Conservation (phyloP, 257 asterid species). For the Solanum chmielewskii region DNA sequence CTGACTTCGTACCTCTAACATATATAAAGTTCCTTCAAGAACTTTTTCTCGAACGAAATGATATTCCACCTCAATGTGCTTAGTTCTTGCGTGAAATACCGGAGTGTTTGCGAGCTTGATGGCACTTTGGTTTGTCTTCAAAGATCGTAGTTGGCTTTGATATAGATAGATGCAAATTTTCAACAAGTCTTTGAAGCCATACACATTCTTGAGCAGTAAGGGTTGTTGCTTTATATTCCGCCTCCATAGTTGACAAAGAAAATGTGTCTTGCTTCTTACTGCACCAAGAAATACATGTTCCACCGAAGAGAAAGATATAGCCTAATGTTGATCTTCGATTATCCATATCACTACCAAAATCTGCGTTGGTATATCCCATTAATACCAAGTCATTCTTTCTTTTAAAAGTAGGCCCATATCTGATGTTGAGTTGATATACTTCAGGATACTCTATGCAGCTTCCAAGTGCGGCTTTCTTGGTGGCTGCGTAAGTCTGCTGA, state of each 20-base stretch:
- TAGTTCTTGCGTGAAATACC: background rate
- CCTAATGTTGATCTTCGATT: background rate
- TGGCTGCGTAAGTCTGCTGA: background rate
- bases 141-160: background rate
- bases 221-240: background rate
- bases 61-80: background rate
- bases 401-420: background rate
- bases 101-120: background rate
- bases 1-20: background rate
- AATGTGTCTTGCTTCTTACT: background rate
- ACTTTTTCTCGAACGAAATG: background rate
- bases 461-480: background rate
- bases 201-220: background rate
- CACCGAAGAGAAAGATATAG: background rate
- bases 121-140: background rate
- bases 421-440: background rate
- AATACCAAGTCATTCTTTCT: background rate
- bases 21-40: background rate
- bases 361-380: background rate
- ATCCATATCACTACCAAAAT: background rate
- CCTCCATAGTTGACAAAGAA: background rate
- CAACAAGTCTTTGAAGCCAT: background rate
- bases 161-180: background rate
- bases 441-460: background rate
- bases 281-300: background rate